A percentile compares a stretch with the other conserved stretches of the same genome.
These are phyloP conservation scores for barrel medic (Medicago truncatula) DNA, from an alignment of 306 rosid species.

Conservation along the genomic window DNA sequence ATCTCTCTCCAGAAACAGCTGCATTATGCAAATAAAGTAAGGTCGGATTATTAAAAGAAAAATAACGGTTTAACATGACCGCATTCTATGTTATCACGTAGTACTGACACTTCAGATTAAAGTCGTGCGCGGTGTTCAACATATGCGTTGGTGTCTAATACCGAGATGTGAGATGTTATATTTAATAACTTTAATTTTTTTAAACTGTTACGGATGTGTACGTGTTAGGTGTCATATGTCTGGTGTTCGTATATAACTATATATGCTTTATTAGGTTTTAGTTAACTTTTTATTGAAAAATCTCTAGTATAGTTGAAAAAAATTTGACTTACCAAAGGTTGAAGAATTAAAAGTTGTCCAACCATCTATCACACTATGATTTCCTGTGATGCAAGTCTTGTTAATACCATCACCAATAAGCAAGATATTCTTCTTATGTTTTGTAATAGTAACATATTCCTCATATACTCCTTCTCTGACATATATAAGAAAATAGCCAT, in stretches of 20 bases:
- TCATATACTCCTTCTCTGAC: slow-evolving; percentile 61
- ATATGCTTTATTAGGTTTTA: too few relatives aligned
- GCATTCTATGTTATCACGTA: not conserved
- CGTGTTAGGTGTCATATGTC: too few relatives aligned
- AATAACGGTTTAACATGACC: not conserved
- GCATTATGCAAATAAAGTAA: slow-evolving; percentile 15
- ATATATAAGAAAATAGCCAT: slow-evolving; percentile 74
- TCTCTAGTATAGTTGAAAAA: too few relatives aligned
- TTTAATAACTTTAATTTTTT: too few relatives aligned
- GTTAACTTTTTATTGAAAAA: too few relatives aligned
- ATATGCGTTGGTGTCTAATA: not conserved
- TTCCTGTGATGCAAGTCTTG: slow-evolving; percentile 73
- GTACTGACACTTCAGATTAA: not conserved
- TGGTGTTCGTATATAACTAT: too few relatives aligned
- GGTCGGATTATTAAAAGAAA: too few relatives aligned
- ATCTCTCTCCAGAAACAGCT: slow-evolving; percentile 80
- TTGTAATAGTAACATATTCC: slow-evolving; percentile 61
- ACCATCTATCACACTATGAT: slow-evolving; percentile 66
- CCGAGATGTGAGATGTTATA: too few relatives aligned
- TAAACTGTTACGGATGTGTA: too few relatives aligned
- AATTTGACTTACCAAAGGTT: slow-evolving; percentile 65
- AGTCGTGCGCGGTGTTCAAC: not conserved
- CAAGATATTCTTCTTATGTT: slow-evolving; percentile 58
- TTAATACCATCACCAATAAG: slow-evolving; percentile 83
- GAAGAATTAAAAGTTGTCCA: slow-evolving; percentile 82